A percentile compares a stretch with the other conserved stretches of the same genome.
Evolutionary conservation across 495 filamentous ascomycete genomes (phyloP).

Genomic region (Neurospora tetraspora): DNA sequence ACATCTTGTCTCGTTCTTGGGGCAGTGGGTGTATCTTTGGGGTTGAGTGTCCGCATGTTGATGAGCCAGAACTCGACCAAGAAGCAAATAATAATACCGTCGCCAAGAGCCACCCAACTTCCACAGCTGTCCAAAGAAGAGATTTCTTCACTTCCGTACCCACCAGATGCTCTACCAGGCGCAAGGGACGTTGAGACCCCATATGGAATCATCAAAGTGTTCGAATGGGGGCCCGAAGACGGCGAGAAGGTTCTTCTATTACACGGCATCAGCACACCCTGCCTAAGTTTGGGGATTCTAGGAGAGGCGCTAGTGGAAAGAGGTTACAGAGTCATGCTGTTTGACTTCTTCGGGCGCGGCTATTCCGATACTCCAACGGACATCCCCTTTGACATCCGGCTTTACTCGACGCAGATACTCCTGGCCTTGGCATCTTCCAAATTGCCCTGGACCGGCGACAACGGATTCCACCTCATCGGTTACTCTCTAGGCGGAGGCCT

Average conservation of each 20-base stretch:
- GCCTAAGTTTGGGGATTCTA: conserved; percentile 52
- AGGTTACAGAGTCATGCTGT: conserved; percentile 70
- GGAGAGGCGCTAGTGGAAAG: conserved; percentile 54
- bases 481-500: conserved; percentile 81
- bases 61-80: neutral
- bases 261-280: conserved; percentile 74
- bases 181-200: conserved; percentile 62
- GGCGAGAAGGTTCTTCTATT: conserved; percentile 67
- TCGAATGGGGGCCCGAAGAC: conserved; percentile 69
- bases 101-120: conserved; percentile 12
- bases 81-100: conserved; percentile 12
- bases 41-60: conserved; percentile 6
- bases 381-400: conserved; percentile 53
- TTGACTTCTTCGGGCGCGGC: conserved; percentile 73
- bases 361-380: conserved; percentile 62
- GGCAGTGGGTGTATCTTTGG: conserved; percentile 9
- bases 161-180: conserved; percentile 64
- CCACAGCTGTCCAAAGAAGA: conserved; percentile 11
- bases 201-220: conserved; percentile 63
- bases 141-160: conserved; percentile 45
- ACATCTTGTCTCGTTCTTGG: conserved; percentile 12
- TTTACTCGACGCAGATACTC: conserved; percentile 67
- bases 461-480: conserved; percentile 59
- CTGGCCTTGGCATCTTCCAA: conserved; percentile 58
- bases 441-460: conserved; percentile 35